Base-by-base conservation (phyloP, 139 green algal genomes). In the Pseudopediastrum boryanum region DNA sequence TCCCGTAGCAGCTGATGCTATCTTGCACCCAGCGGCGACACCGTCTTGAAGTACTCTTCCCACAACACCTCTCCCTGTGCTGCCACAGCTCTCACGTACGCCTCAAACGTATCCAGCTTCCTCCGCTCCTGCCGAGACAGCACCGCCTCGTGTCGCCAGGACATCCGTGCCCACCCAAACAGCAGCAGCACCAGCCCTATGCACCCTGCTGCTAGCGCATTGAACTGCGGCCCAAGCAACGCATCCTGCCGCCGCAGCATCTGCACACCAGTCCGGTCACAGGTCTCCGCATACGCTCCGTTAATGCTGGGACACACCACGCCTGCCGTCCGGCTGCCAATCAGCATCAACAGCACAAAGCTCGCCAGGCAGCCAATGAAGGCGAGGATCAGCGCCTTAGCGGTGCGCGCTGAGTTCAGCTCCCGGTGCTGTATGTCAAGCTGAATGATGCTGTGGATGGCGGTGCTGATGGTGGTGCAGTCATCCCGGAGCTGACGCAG, bases 401-500 rank as follows among this genome's bases (percentile, higher is more conserved):
- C 33, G 4, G 58, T 80, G 27, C 59, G 33, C 27, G 41, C 23
- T 35, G 42, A 23, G 59, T 80, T 80, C 31, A 41, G 10, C 8
- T 58, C 43, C 41, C 73, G 58, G 35, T 70, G 58, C 10, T 23
- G 44, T 46, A 61, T 61, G n/a, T 82, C 76, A 21, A 42, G n/a
- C 65, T 71, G 29, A 52, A 19, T 42, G 43, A 64, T 67, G 81
- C 88, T 61, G 9, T 50, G 58, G 3, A 86, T 70, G 9, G 52
- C 41, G 25, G 36, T 43, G 59, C 79, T 46, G 66, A 92, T 85
- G 67, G 62, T 42, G 48, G 83, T 75, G 66, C 88, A 94, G 83
- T 94, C 88, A 7, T 73, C 61, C 71, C 90, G 89, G 21, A 94
- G 77, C 62, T 82, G 65, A 29, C 70, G 68, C 71, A 94, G 48